Conservation (phyloP, 164 flowering plant genomes). For the Annona cherimola region DNA sequence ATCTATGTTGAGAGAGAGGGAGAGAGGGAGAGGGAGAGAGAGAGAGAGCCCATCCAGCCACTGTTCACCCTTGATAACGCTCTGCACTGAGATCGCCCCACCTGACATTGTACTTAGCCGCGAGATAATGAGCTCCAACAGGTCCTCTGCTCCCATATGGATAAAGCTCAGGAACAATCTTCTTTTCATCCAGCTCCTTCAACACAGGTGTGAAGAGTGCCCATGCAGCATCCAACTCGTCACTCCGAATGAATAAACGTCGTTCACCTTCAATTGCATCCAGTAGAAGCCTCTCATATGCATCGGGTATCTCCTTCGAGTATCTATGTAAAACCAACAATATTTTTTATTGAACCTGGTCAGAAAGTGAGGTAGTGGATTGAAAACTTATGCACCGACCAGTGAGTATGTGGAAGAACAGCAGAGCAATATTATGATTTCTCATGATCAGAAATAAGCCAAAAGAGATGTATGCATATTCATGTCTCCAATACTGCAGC, state of each 20-base stretch:
- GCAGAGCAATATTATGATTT: too few relatives aligned
- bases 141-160: constrained; percentile 96
- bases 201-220: constrained; percentile 73
- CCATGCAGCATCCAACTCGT: constrained; percentile 96
- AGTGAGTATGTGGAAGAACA: too few relatives aligned
- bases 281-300: constrained; percentile 88
- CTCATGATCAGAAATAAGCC: too few relatives aligned
- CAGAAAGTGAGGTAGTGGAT: too few relatives aligned
- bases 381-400: too few relatives aligned
- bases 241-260: constrained; percentile 81
- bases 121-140: constrained; percentile 92
- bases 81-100: constrained; percentile 81
- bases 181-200: constrained; percentile 79
- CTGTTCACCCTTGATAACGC: constrained; percentile 10
- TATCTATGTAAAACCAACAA: constrained; percentile 36
- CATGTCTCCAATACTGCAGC: too few relatives aligned
- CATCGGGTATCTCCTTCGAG: constrained; percentile 86
- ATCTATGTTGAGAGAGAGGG: too few relatives aligned
- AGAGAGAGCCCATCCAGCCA: neutral
- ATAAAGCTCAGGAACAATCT: constrained; percentile 72
- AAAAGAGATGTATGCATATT: too few relatives aligned
- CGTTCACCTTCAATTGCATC: constrained; percentile 94
- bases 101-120: constrained; percentile 73
- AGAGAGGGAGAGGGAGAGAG: neutral
- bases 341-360: too few relatives aligned